Conservation (phyloP, 208 protist genomes). For the Crithidia mellificae region DNA sequence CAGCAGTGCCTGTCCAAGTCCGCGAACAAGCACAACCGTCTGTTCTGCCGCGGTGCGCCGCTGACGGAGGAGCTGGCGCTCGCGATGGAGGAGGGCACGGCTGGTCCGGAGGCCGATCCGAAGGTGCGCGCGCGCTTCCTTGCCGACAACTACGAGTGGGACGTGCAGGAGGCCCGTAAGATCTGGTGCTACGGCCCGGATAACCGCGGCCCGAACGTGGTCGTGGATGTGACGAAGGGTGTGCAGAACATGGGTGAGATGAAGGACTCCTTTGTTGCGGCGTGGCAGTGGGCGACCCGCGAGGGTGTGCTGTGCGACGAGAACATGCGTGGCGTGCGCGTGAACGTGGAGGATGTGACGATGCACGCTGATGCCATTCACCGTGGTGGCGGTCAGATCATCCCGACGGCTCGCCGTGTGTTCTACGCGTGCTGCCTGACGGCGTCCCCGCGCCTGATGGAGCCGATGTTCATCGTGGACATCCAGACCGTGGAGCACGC, state of each 20-base stretch:
- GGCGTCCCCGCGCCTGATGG: constrained; percentile 93
- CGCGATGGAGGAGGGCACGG: constrained; percentile 93
- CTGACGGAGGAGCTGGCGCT: constrained; percentile 93
- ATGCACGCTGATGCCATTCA: constrained; percentile 99
- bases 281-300: constrained; percentile 95
- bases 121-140: constrained; percentile 92
- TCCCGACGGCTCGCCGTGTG: constrained; percentile 94
- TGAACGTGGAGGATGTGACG: constrained; percentile 97
- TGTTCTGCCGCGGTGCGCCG: constrained; percentile 95
- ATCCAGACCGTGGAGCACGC: constrained; percentile 95
- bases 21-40: constrained; percentile 99
- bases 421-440: constrained; percentile 95
- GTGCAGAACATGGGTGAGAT: constrained; percentile 98
- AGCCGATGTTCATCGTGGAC: constrained; percentile 98
- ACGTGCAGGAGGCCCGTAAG: constrained; percentile 90
- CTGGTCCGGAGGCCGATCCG: constrained; percentile 88
- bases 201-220: constrained; percentile 95
- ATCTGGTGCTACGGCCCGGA: constrained; percentile 99
- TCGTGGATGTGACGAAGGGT: constrained; percentile 98
- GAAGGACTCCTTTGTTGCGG: constrained; percentile 96
- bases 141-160: constrained; percentile 47
- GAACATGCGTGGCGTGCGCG: constrained; percentile 95
- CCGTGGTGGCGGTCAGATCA: constrained; percentile 98
- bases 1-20: constrained; percentile 91
- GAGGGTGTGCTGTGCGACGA: constrained; percentile 95